phyloP scores from a whole-genome alignment of 139 green algal species.

The Coccomyxa sp. region DNA sequence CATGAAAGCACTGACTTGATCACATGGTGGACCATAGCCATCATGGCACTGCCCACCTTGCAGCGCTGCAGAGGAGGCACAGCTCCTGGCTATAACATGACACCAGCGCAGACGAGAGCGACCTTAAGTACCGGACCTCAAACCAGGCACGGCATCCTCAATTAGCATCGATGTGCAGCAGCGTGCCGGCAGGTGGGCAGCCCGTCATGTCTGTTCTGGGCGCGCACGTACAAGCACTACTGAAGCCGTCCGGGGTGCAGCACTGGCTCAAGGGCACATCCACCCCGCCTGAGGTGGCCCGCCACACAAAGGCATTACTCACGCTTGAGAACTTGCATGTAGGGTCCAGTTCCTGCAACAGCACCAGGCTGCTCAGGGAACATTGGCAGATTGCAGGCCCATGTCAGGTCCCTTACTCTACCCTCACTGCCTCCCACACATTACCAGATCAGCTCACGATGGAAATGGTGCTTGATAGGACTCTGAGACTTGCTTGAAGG shows the following conservation, averaged over 20 bases:
- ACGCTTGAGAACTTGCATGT: constrained; percentile 54
- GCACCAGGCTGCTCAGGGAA: too few relatives aligned
- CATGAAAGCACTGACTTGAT: too few relatives aligned
- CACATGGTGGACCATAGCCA: too few relatives aligned
- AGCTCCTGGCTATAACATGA: too few relatives aligned
- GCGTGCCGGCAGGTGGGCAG: background rate
- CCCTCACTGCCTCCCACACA: too few relatives aligned
- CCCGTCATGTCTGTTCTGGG: background rate
- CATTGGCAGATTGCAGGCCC: too few relatives aligned
- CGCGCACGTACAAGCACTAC: constrained; percentile 31
- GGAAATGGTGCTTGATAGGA: background rate
- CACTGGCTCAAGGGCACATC: constrained; percentile 8
- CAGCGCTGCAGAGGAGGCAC: too few relatives aligned
- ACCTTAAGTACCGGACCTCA: too few relatives aligned
- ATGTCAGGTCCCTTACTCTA: too few relatives aligned
- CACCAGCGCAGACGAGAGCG: too few relatives aligned
- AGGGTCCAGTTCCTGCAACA: constrained; percentile 57
- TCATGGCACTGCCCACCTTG: too few relatives aligned
- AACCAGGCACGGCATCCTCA: too few relatives aligned
- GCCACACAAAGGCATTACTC: constrained; percentile 56
- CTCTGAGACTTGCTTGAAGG: background rate
- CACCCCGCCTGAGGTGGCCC: constrained; percentile 25
- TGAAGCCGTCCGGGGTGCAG: constrained; percentile 36
- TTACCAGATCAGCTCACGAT: background rate
- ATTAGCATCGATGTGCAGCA: background rate